Conservation (phyloP, 495 filamentous ascomycete genomes). For the Aspergillus baeticus region DNA sequence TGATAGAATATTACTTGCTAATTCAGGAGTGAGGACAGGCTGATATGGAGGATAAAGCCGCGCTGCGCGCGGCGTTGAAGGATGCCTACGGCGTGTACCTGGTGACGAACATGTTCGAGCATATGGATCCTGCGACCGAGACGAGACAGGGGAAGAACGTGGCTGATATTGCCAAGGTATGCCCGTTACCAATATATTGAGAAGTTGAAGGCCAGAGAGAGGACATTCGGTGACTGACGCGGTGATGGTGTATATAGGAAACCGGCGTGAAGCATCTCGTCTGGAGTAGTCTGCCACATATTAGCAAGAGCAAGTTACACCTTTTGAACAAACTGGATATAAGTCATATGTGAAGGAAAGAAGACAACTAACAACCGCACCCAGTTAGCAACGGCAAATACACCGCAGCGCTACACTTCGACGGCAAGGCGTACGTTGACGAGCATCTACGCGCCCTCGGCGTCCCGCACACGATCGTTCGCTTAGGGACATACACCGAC, state of each 20-base stretch:
- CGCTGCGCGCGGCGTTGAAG: neutral
- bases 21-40: no score
- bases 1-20: no score
- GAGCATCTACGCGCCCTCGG: neutral
- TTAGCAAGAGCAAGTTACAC: neutral
- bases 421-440: constrained; percentile 4
- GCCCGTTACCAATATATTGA: neutral
- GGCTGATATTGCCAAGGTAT: neutral
- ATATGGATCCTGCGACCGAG: neutral
- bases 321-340: no score
- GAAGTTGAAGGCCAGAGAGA: no score
- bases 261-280: constrained; percentile 2
- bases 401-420: constrained; percentile 2
- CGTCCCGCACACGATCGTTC: neutral
- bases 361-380: neutral
- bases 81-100: neutral
- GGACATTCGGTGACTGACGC: neutral
- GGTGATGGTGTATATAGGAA: neutral
- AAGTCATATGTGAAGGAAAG: no score
- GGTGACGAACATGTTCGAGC: neutral
- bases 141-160: constrained; percentile 7
- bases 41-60: neutral
- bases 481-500: neutral
- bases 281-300: constrained; percentile 3
- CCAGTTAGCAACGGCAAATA: neutral